phyloP scores from a whole-genome alignment of 257 asterid species.

The Nicotiana otophora region DNA sequence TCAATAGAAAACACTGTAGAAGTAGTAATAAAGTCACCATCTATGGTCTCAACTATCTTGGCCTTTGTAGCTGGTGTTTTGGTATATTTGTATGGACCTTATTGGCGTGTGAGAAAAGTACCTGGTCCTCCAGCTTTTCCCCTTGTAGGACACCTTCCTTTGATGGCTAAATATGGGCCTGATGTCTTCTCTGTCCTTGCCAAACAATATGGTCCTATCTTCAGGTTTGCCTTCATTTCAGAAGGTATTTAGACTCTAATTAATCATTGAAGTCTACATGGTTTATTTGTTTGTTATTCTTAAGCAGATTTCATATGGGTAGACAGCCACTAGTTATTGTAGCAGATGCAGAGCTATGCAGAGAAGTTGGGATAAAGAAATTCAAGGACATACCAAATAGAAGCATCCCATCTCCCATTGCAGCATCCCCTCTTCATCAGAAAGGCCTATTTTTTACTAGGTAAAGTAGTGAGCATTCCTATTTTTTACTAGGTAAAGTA shows the following conservation, averaged over 20 bases:
- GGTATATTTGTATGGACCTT: conserved; percentile 64
- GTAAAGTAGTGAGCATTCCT: too few relatives aligned
- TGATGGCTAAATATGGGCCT: conserved; percentile 91
- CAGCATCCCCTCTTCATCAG: conserved; percentile 88
- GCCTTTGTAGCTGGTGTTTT: conserved; percentile 35
- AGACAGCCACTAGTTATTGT: conserved; percentile 82
- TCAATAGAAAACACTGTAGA: neutral
- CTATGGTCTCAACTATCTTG: conserved; percentile 16
- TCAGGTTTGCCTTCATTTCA: conserved; percentile 47
- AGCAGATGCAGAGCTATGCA: conserved; percentile 89
- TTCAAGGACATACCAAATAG: conserved; percentile 71
- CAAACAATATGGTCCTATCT: conserved; percentile 72
- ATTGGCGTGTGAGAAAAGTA: conserved; percentile 73
- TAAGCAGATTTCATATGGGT: conserved; percentile 86
- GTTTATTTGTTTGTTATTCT: neutral
- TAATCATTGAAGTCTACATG: neutral
- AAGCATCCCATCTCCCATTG: conserved; percentile 96
- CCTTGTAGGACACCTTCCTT: conserved; percentile 78
- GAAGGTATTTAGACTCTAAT: neutral
- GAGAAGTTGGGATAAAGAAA: conserved; percentile 84
- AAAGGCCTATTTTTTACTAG: conserved; percentile 92
- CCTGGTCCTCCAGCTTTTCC: conserved; percentile 94
- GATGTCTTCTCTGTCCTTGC: conserved; percentile 78
- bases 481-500: conserved; percentile 66
- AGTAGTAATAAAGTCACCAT: neutral